phyloP scores from a whole-genome alignment of 139 green algal species.

The Tetraselmis chui region DNA sequence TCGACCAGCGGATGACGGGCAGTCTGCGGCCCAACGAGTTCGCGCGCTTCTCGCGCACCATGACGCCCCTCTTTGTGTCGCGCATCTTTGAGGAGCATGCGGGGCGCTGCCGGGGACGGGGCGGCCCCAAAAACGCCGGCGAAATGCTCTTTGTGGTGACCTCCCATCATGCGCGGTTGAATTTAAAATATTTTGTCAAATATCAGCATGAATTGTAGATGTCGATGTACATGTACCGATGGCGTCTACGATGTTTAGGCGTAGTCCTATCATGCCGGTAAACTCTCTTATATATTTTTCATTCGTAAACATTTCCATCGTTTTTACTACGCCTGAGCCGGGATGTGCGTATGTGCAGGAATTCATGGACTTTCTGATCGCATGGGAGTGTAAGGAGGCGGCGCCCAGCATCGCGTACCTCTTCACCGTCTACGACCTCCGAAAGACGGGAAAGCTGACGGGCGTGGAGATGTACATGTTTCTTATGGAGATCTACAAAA shows the following conservation, averaged over 20 bases:
- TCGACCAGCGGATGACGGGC: constrained; percentile 54
- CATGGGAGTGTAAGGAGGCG: constrained; percentile 53
- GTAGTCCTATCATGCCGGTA: too few relatives aligned
- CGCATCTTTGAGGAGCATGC: constrained; percentile 61
- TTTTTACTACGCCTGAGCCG: too few relatives aligned
- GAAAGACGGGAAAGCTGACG: constrained; percentile 30
- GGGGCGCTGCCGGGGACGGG: not conserved
- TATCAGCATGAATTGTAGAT: too few relatives aligned
- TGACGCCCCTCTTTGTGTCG: constrained; percentile 50
- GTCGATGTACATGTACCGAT: too few relatives aligned
- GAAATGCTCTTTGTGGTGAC: not conserved
- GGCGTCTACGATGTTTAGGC: too few relatives aligned
- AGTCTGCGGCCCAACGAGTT: constrained; percentile 46
- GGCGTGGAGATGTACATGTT: constrained; percentile 45
- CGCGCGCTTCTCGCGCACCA: constrained; percentile 37
- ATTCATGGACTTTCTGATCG: constrained; percentile 65
- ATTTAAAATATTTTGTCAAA: too few relatives aligned
- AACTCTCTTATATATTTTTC: too few relatives aligned
- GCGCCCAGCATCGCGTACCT: constrained; percentile 55
- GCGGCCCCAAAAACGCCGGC: not conserved
- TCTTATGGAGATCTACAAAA: constrained; percentile 32
- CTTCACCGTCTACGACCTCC: constrained; percentile 62
- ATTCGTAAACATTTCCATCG: too few relatives aligned
- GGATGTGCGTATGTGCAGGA: too few relatives aligned
- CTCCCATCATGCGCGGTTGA: too few relatives aligned